Conservation (phyloP, 2,329 filamentous ascomycete genomes). For the Arthroderma sp. region DNA sequence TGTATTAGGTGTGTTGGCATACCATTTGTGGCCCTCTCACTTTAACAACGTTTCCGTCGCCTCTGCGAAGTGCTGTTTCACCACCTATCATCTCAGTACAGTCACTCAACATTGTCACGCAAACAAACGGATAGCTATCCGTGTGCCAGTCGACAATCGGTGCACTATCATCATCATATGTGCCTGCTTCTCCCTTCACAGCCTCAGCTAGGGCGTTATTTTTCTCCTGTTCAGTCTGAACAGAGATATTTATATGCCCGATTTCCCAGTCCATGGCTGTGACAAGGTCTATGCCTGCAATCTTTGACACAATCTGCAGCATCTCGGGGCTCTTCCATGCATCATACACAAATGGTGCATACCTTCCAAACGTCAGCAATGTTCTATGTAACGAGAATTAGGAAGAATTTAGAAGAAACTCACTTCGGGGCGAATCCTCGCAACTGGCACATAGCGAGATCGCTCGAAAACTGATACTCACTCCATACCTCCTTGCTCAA, state of each 20-base stretch:
- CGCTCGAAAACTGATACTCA: constrained; percentile 48
- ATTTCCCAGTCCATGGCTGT: constrained; percentile 46
- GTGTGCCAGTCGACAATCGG: constrained; percentile 52
- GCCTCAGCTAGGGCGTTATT: constrained; percentile 32
- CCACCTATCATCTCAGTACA: constrained; percentile 52
- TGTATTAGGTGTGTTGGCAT: constrained; percentile 18
- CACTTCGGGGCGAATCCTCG: constrained; percentile 47
- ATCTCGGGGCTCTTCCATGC: constrained; percentile 46
- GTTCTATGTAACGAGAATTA: constrained; percentile 7
- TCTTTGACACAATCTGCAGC: constrained; percentile 38
- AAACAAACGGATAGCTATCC: constrained; percentile 58
- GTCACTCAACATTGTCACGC: constrained; percentile 55
- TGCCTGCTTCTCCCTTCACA: constrained; percentile 30
- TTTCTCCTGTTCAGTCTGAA: constrained; percentile 40
- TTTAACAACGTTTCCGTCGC: constrained; percentile 44
- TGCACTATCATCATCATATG: constrained; percentile 39
- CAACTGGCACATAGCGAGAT: constrained; percentile 45
- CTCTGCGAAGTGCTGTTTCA: constrained; percentile 49
- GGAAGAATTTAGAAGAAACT: constrained; percentile 18
- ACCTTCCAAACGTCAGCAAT: constrained; percentile 26
- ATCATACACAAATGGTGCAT: constrained; percentile 53
- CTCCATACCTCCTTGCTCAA: constrained; percentile 45
- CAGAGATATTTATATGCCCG: constrained; percentile 44
- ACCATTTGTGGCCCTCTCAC: constrained; percentile 50
- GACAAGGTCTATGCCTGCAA: constrained; percentile 45